These are phyloP conservation scores for Nakazawaea ishiwadae DNA, from an alignment of 805 yeast genomes.

Conservation along the genomic window DNA sequence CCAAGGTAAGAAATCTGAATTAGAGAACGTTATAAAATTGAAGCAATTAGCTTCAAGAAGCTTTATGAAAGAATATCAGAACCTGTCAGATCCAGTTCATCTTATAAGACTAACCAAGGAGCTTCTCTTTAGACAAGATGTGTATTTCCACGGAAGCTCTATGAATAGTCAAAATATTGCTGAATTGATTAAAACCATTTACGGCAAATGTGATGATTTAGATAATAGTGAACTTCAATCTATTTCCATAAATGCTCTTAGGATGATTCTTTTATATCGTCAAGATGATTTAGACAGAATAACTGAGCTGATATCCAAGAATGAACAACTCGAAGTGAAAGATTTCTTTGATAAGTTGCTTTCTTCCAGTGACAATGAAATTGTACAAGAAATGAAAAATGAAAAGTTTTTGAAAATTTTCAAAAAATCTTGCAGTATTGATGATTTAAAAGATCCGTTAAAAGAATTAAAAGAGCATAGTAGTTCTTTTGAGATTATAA, in stretches of 20 bases:
- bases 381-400: slow-evolving; percentile 14
- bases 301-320: slow-evolving; percentile 18
- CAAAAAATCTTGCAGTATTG: not conserved
- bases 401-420: slow-evolving; percentile 7
- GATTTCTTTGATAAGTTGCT: slow-evolving; percentile 21
- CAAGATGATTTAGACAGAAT: slow-evolving; percentile 23
- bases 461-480: slow-evolving; percentile 11
- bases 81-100: not conserved
- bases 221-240: slow-evolving; percentile 14
- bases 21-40: not conserved
- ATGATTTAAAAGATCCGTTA: slow-evolving; percentile 9
- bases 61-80: not conserved
- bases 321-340: slow-evolving; percentile 14
- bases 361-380: slow-evolving; percentile 24
- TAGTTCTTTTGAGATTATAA: slow-evolving; percentile 11
- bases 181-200: slow-evolving; percentile 26
- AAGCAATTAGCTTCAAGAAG: not conserved
- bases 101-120: slow-evolving; percentile 14
- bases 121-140: slow-evolving; percentile 26
- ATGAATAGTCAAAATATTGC: slow-evolving; percentile 30
- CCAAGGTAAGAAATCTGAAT: not conserved
- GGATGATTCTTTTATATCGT: slow-evolving; percentile 28
- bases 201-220: slow-evolving; percentile 15
- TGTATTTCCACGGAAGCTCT: slow-evolving; percentile 23
- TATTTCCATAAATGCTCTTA: slow-evolving; percentile 24